phyloP scores from a whole-genome alignment of 2,329 filamentous ascomycete genomes.

The Sordariomycetes sp. region DNA sequence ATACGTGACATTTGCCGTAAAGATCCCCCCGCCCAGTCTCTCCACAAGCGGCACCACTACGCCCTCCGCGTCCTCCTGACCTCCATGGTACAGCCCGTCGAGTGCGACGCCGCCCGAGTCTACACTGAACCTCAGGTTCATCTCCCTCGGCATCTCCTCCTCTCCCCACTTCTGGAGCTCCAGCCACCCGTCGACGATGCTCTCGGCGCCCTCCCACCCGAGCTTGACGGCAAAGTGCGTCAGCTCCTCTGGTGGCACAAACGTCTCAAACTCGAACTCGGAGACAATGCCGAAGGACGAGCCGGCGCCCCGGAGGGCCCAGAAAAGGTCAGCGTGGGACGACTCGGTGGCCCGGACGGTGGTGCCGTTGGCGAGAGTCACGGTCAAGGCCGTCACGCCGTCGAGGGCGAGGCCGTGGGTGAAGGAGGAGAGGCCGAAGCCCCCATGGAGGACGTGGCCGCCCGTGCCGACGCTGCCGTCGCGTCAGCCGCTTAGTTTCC shows the following conservation, averaged over 20 bases:
- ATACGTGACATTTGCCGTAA: neutral
- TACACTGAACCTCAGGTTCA: slow-evolving; percentile 16
- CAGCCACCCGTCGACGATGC: slow-evolving; percentile 9
- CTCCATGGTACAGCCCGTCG: slow-evolving; percentile 16
- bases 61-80: slow-evolving; percentile 6
- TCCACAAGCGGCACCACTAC: slow-evolving; percentile 11
- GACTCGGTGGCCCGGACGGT: slow-evolving; percentile 29
- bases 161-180: slow-evolving; percentile 13
- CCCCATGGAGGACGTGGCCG: slow-evolving; percentile 32
- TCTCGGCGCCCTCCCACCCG: slow-evolving; percentile 1
- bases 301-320: slow-evolving; percentile 48
- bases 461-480: slow-evolving; percentile 24
- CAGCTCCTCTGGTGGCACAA: slow-evolving; percentile 17
- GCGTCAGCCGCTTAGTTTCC: neutral
- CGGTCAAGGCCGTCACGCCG: slow-evolving; percentile 20
- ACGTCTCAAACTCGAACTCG: slow-evolving; percentile 24
- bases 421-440: slow-evolving; percentile 12
- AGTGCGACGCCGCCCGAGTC: slow-evolving; percentile 8
- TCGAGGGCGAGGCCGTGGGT: slow-evolving; percentile 17
- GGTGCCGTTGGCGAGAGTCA: slow-evolving; percentile 35
- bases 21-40: slow-evolving; percentile 6
- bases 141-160: slow-evolving; percentile 9
- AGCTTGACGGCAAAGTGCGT: slow-evolving; percentile 13
- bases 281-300: slow-evolving; percentile 26
- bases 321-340: slow-evolving; percentile 44